Evolutionary conservation across 2,329 filamentous ascomycete genomes (phyloP), one percentile per base, ranked within the genome.

Genomic region (Monilinia fructigena): DNA sequence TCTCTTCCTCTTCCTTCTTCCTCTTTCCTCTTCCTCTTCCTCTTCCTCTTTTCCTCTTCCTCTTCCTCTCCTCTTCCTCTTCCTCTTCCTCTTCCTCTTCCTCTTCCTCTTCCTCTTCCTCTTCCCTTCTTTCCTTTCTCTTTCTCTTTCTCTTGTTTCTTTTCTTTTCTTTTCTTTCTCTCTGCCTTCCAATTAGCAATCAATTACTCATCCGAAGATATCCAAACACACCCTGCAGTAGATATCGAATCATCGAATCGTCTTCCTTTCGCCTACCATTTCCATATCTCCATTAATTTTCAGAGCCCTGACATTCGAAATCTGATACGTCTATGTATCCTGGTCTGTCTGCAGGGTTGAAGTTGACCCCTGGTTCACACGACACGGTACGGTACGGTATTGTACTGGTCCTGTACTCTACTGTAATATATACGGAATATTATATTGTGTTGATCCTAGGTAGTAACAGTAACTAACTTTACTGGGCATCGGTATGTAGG

Each of bases 241-340:
- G 31, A 7, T 35, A 35, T 35, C 31, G 31, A 42, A 42, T 58
- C 26, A 58, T 26, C 23, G 20, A 59, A 48, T 20, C 42, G 48
- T 56, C 38, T 14, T 59, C 20, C 55, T 35, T 45, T 59, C 26
- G 20, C 52, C 28, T 18, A 28, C 31, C 7, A 54, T n/a, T 54
- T 54, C 26, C 42, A 35, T 59, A 5, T 14, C 45, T 59, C 26
- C 18, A 59, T 48, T 59, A 48, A 60, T 60, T 23, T 23, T 60
- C 35, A 48, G 23, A 48, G 42, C 48, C 26, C 18, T 31, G 42
- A 28, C 20, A 47, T 35, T 59, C 6, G 8, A n/a, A 14, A 54
- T 60, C 42, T 60, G 56, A 60, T 60, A 48, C 28, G 56, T 60
- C 42, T n/a, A 16, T 23, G 1, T 2, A 48, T 35, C 56, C 56